Evolutionary conservation across 2,329 filamentous ascomycete species (phyloP).

Genomic region (Pseudocercospora crystallina): DNA sequence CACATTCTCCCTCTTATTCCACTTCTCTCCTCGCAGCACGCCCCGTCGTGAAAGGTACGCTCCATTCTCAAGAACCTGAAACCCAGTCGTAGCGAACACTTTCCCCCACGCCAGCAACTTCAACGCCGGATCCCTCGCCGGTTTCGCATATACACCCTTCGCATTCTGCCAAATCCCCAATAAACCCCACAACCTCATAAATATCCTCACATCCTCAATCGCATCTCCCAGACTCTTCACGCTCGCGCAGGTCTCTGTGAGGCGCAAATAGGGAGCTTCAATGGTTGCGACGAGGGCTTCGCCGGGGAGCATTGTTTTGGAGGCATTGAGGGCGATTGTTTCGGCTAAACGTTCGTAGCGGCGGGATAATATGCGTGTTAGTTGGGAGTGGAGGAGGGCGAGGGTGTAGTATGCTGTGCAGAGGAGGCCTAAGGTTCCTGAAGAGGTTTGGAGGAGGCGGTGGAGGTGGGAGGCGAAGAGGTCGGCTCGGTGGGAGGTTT

Average conservation of each 20-base stretch:
- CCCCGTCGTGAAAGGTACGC: constrained; percentile 75
- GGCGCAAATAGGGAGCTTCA: constrained; percentile 34
- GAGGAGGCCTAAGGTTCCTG: constrained; percentile 42
- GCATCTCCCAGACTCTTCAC: constrained; percentile 58
- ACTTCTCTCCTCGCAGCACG: constrained; percentile 53
- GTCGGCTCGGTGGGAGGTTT: constrained; percentile 9
- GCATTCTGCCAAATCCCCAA: constrained; percentile 72
- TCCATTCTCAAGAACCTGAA: constrained; percentile 80
- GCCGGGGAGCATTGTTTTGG: constrained; percentile 41
- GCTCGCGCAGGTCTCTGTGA: constrained; percentile 35
- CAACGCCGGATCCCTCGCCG: constrained; percentile 45
- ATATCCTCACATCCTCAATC: constrained; percentile 69
- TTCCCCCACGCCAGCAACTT: constrained; percentile 64
- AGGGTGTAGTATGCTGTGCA: constrained; percentile 47
- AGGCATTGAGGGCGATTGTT: constrained; percentile 39
- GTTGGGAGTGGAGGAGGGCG: constrained; percentile 40
- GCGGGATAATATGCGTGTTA: constrained; percentile 38
- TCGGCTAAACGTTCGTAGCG: constrained; percentile 39
- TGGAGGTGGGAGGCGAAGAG: constrained; percentile 22
- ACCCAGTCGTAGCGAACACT: constrained; percentile 65
- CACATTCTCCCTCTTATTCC: constrained; percentile 50
- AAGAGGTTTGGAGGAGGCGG: constrained; percentile 39
- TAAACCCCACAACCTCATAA: constrained; percentile 73
- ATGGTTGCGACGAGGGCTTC: constrained; percentile 43
- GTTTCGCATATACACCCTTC: constrained; percentile 40